These are phyloP conservation scores for Leishmania lainsoni DNA, from an alignment of 208 protist species.

Conservation along the genomic window DNA sequence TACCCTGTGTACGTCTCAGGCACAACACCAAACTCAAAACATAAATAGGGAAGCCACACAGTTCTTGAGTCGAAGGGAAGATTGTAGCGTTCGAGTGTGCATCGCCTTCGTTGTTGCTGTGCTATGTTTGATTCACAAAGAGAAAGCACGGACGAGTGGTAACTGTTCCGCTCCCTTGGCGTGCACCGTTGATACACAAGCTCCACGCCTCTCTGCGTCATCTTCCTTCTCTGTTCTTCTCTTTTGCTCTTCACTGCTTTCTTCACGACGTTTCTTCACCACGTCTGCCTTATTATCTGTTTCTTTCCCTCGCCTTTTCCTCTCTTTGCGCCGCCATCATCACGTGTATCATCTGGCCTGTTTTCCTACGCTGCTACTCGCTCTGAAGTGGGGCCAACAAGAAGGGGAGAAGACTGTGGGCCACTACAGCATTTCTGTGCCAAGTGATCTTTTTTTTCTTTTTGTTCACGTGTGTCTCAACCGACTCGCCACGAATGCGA, in stretches of 20 bases:
- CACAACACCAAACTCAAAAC: not conserved
- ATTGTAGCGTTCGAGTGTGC: not conserved
- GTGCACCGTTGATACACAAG: not conserved
- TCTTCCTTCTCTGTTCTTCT: slow-evolving; percentile 6
- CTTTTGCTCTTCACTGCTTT: not conserved
- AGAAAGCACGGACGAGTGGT: not conserved
- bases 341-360: not conserved
- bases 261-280: not conserved
- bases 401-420: not conserved
- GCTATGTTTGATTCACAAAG: not conserved
- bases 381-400: not conserved
- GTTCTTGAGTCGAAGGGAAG: not conserved
- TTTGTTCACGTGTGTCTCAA: not conserved
- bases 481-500: not conserved
- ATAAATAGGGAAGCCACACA: not conserved
- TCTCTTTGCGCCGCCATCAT: too few species aligned
- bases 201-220: not conserved
- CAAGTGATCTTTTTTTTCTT: not conserved
- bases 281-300: not conserved
- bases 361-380: not conserved
- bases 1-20: not conserved
- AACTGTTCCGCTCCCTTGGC: not conserved
- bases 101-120: not conserved
- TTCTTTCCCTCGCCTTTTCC: slow-evolving; percentile 8
- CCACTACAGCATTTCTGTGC: not conserved